Conservation (phyloP, 306 rosid species). For the Fagus crenata region DNA sequence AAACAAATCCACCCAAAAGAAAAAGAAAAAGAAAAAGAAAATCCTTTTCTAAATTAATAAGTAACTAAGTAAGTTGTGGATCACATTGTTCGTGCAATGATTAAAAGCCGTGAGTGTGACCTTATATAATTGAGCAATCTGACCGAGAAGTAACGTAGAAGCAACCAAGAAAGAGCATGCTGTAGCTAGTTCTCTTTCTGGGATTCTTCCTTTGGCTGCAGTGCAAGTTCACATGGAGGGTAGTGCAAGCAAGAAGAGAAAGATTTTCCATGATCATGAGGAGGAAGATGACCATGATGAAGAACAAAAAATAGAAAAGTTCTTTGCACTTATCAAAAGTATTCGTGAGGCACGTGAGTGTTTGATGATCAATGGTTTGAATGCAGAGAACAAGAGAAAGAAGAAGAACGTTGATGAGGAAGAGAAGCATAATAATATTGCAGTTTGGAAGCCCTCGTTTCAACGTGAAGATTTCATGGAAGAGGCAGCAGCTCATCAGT, state of each 20-base stretch:
- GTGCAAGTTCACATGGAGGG: conserved; percentile 19
- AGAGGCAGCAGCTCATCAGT: conserved; percentile 12
- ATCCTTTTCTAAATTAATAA: too few species aligned
- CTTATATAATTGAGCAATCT: conserved; percentile 4
- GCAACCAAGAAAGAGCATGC: conserved; percentile 42
- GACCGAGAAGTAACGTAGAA: conserved; percentile 21
- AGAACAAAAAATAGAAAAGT: conserved; percentile 48
- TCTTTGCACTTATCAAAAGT: conserved; percentile 48
- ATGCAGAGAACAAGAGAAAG: not conserved
- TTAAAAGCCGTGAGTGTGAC: conserved; percentile 14
- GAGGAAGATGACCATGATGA: conserved; percentile 25
- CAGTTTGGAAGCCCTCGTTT: conserved; percentile 57
- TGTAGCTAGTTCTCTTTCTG: not conserved
- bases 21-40: not conserved
- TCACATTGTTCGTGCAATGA: not conserved
- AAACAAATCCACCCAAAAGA: not conserved
- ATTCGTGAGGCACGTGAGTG: conserved; percentile 53
- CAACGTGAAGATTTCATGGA: conserved; percentile 49
- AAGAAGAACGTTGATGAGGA: not conserved
- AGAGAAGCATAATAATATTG: conserved; percentile 19
- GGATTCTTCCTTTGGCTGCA: not conserved
- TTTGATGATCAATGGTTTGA: conserved; percentile 30
- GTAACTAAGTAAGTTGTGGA: not conserved
- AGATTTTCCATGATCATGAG: conserved; percentile 24
- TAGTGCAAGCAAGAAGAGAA: conserved; percentile 43